Evolutionary conservation across 768 basidiomycete species (phyloP).

Genomic region (Russula lepida): DNA sequence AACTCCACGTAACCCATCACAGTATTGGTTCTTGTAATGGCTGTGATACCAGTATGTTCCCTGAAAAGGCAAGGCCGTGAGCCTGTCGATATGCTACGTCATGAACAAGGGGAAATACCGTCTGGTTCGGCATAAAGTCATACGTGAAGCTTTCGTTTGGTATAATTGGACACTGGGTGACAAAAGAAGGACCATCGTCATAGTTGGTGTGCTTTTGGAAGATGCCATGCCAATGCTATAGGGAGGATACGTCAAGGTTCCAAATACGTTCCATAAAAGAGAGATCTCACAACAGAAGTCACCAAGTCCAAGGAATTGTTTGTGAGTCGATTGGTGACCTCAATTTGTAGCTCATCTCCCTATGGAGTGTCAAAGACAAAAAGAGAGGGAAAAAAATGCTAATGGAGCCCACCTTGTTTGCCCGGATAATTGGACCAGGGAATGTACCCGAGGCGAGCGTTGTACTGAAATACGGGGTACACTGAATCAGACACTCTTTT

Average conservation of each 20-base stretch:
- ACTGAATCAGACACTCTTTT: neutral
- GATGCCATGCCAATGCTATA: slow-evolving; percentile 50
- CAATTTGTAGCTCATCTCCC: slow-evolving; percentile 34
- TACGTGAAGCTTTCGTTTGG: slow-evolving; percentile 36
- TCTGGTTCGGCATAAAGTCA: slow-evolving; percentile 30
- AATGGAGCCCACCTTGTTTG: slow-evolving; percentile 24
- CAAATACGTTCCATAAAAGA: neutral
- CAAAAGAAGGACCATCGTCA: slow-evolving; percentile 36
- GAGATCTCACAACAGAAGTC: slow-evolving; percentile 38
- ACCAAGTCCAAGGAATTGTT: slow-evolving; percentile 39
- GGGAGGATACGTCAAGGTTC: neutral
- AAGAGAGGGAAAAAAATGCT: neutral
- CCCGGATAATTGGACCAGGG: slow-evolving; percentile 41
- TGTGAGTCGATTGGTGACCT: slow-evolving; percentile 36
- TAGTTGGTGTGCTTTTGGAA: slow-evolving; percentile 34
- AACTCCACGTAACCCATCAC: slow-evolving; percentile 30
- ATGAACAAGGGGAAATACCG: slow-evolving; percentile 30
- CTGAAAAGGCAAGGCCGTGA: neutral
- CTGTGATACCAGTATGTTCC: slow-evolving; percentile 32
- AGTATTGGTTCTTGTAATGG: slow-evolving; percentile 28
- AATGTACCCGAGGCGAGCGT: slow-evolving; percentile 37
- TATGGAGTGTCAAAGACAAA: slow-evolving; percentile 24
- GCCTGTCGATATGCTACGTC: too few species aligned
- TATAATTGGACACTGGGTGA: slow-evolving; percentile 41
- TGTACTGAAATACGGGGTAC: slow-evolving; percentile 26